Evolutionary conservation across 2,329 filamentous ascomycete genomes (phyloP).

Genomic region (Diplodia sapinea): DNA sequence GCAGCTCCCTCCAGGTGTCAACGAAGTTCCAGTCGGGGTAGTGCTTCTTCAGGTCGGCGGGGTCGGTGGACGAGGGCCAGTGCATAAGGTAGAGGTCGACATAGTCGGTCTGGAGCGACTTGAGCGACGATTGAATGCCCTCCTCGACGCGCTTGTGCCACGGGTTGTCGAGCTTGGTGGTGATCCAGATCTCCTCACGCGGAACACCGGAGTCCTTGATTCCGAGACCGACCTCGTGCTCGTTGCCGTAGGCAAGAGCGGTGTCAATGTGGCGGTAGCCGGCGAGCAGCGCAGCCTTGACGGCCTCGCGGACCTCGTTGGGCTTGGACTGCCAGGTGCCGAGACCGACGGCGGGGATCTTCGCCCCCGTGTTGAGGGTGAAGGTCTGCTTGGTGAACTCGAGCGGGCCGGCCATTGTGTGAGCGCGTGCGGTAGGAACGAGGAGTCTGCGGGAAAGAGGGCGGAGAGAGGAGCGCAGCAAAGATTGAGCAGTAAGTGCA

Average conservation of each 20-base stretch:
- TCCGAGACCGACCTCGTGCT: conserved; percentile 72
- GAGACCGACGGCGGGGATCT: conserved; percentile 77
- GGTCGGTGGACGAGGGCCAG: conserved; percentile 70
- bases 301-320: conserved; percentile 71
- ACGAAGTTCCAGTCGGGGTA: conserved; percentile 80
- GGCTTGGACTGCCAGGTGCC: conserved; percentile 80
- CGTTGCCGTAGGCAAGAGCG: conserved; percentile 79
- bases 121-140: conserved; percentile 66
- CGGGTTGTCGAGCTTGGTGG: conserved; percentile 82
- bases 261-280: conserved; percentile 81
- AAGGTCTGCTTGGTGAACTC: conserved; percentile 52
- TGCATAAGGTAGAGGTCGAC: conserved; percentile 72
- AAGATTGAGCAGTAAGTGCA: conserved; percentile 38
- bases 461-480: conserved; percentile 36
- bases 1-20: conserved; percentile 76
- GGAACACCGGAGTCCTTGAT: conserved; percentile 71
- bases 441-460: conserved; percentile 14
- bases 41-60: conserved; percentile 68
- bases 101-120: conserved; percentile 69
- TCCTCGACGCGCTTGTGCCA: conserved; percentile 73
- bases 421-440: conserved; percentile 2
- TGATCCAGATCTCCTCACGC: conserved; percentile 73
- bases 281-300: conserved; percentile 68
- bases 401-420: conserved; percentile 37
- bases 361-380: conserved; percentile 70